These are phyloP conservation scores for Nothophoma quercina DNA, from an alignment of 2,329 filamentous ascomycete genomes.

Conservation along the genomic window DNA sequence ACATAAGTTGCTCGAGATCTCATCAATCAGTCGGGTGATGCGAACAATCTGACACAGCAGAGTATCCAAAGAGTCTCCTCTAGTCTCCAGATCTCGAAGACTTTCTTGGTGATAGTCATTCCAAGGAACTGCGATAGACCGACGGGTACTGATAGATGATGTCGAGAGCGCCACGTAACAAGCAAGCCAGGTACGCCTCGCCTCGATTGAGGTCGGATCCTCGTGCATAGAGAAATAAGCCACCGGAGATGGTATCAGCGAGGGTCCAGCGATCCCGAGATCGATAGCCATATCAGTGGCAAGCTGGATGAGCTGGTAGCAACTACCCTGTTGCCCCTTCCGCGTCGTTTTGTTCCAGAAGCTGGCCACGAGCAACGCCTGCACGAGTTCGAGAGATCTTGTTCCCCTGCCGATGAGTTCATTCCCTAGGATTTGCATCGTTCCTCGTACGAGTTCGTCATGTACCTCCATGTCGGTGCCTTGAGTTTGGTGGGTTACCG, in stretches of 20 bases:
- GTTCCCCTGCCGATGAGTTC: constrained; percentile 33
- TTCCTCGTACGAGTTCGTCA: constrained; percentile 35
- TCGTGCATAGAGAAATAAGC: constrained; percentile 33
- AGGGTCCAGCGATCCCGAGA: constrained; percentile 34
- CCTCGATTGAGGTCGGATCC: constrained; percentile 30
- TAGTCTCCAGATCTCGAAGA: constrained; percentile 26
- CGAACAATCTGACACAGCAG: constrained; percentile 38
- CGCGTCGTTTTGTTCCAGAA: constrained; percentile 35
- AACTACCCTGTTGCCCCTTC: constrained; percentile 29
- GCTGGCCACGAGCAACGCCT: constrained; percentile 33
- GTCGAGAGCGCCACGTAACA: constrained; percentile 34
- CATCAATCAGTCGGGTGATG: constrained; percentile 28
- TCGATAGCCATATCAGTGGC: constrained; percentile 41
- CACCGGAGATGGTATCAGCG: constrained; percentile 31
- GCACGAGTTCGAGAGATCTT: constrained; percentile 38
- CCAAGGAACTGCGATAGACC: constrained; percentile 34
- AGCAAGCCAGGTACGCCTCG: constrained; percentile 41
- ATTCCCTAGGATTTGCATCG: constrained; percentile 31
- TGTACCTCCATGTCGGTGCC: constrained; percentile 30
- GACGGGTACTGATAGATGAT: constrained; percentile 30
- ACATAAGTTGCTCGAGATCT: constrained; percentile 29
- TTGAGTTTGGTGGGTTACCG: constrained; percentile 30
- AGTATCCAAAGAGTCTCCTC: constrained; percentile 26
- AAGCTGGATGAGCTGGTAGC: constrained; percentile 37
- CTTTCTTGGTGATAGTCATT: constrained; percentile 33